Conservation (phyloP, 1,139 yeast species). For the Lodderomyces beijingensis region DNA sequence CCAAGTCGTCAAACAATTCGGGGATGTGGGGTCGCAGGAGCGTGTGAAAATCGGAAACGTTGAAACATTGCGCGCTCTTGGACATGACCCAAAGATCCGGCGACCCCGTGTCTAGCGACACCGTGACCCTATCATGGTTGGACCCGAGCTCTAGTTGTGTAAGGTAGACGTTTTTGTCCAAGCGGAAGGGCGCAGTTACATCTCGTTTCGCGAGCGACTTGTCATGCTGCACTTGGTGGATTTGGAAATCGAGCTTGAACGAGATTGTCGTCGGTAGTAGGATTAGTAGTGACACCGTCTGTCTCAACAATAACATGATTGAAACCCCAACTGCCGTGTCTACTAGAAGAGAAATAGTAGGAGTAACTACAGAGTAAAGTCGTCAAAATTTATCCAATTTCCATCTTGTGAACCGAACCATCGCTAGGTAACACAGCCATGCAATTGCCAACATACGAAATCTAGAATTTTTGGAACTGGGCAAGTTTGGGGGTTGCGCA, state of each 20-base stretch:
- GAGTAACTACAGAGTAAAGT: too few species aligned
- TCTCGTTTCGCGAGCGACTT: slow-evolving; percentile 3
- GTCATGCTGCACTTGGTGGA: neutral
- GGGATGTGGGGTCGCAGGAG: slow-evolving; percentile 7
- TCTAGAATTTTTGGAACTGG: too few species aligned
- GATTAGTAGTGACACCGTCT: too few species aligned
- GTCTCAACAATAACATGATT: too few species aligned
- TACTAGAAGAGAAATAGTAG: too few species aligned
- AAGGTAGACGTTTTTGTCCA: slow-evolving; percentile 24
- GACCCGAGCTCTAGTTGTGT: slow-evolving; percentile 37
- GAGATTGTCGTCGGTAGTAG: too few species aligned
- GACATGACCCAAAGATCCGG: slow-evolving; percentile 38
- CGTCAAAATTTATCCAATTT: too few species aligned
- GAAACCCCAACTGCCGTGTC: too few species aligned
- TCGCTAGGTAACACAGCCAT: too few species aligned
- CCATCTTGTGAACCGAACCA: too few species aligned
- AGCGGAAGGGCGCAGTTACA: neutral
- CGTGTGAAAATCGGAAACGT: slow-evolving; percentile 28
- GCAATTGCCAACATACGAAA: too few species aligned
- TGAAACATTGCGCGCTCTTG: slow-evolving; percentile 19
- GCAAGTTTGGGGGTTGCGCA: too few species aligned
- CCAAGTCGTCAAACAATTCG: slow-evolving; percentile 8
- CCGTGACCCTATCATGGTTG: slow-evolving; percentile 23
- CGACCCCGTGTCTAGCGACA: slow-evolving; percentile 44
- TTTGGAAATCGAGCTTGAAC: slow-evolving; percentile 1